phyloP scores from a whole-genome alignment of 2,329 filamentous ascomycete species.

The Elsinoe batatas region DNA sequence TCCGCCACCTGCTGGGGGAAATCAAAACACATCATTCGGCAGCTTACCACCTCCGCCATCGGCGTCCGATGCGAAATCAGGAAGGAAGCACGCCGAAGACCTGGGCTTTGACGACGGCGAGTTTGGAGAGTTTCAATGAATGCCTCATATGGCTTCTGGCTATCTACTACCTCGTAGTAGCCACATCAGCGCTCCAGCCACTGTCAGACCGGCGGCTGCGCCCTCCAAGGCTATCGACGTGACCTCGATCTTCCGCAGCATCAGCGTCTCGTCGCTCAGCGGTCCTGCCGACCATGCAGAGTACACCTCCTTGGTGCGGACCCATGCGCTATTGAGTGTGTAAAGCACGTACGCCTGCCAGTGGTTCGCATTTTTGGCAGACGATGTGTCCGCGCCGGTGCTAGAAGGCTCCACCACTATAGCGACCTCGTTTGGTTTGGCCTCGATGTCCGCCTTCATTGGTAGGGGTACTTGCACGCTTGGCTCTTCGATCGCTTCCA shows the following conservation, averaged over 20 bases:
- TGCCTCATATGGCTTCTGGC: background rate
- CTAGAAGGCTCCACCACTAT: slow-evolving; percentile 3
- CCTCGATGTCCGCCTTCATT: background rate
- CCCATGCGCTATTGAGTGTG: slow-evolving; percentile 13
- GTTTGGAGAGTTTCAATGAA: slow-evolving; percentile 68
- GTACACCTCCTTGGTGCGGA: slow-evolving; percentile 9
- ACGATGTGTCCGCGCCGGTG: background rate
- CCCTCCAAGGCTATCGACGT: slow-evolving; percentile 37
- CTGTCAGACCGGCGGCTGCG: slow-evolving; percentile 32
- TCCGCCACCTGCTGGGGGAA: slow-evolving; percentile 54
- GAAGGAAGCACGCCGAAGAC: slow-evolving; percentile 40
- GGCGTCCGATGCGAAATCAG: slow-evolving; percentile 50
- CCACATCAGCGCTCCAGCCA: slow-evolving; percentile 28
- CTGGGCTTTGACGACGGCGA: slow-evolving; percentile 80
- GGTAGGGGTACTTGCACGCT: too few relatives aligned
- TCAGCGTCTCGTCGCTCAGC: slow-evolving; percentile 34
- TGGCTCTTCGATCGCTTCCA: slow-evolving; percentile 16
- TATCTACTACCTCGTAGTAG: slow-evolving; percentile 22
- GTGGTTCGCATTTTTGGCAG: background rate
- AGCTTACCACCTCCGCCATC: slow-evolving; percentile 59
- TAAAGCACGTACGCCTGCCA: slow-evolving; percentile 15
- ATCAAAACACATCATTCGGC: slow-evolving; percentile 25
- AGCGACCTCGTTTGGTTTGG: slow-evolving; percentile 1
- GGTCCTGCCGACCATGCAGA: slow-evolving; percentile 20
- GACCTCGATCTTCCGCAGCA: slow-evolving; percentile 36